Evolutionary conservation across 1,139 yeast species (phyloP).

Genomic region (Pichia sp.): DNA sequence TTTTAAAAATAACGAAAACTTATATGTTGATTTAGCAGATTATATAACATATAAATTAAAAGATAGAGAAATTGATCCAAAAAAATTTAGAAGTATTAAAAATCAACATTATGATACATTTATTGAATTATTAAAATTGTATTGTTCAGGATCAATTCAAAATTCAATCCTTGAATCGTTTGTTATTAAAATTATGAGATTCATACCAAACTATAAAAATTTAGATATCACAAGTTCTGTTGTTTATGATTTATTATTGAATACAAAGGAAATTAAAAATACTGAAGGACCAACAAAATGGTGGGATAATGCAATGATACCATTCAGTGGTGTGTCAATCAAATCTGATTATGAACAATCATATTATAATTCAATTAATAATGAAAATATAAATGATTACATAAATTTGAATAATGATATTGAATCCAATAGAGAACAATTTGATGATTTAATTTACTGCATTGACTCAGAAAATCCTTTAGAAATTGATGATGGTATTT

Average conservation of each 20-base stretch:
- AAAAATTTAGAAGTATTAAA: conserved; percentile 22
- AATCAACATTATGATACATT: conserved; percentile 29
- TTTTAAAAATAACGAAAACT: conserved; percentile 30
- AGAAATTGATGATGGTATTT: conserved; percentile 92
- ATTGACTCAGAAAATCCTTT: conserved; percentile 78
- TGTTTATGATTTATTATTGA: conserved; percentile 42
- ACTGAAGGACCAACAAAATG: conserved; percentile 44
- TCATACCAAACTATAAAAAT: conserved; percentile 22
- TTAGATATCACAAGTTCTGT: conserved; percentile 42
- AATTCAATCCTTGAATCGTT: conserved; percentile 38
- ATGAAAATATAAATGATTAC: conserved; percentile 15
- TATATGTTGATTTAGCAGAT: conserved; percentile 18
- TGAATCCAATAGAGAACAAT: conserved; percentile 22
- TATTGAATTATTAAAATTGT: conserved; percentile 42
- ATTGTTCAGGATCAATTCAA: conserved; percentile 42
- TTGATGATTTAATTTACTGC: conserved; percentile 60
- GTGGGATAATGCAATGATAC: conserved; percentile 39
- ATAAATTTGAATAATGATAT: conserved; percentile 34
- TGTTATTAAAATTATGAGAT: conserved; percentile 30
- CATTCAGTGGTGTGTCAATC: conserved; percentile 34
- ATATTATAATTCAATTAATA: conserved; percentile 31
- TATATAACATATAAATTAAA: conserved; percentile 11
- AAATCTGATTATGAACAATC: conserved; percentile 38
- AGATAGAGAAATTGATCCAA: not conserved
- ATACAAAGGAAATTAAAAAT: conserved; percentile 27